Conservation (phyloP, 192 early-diverging fungal species). For the Coemansia sp. region DNA sequence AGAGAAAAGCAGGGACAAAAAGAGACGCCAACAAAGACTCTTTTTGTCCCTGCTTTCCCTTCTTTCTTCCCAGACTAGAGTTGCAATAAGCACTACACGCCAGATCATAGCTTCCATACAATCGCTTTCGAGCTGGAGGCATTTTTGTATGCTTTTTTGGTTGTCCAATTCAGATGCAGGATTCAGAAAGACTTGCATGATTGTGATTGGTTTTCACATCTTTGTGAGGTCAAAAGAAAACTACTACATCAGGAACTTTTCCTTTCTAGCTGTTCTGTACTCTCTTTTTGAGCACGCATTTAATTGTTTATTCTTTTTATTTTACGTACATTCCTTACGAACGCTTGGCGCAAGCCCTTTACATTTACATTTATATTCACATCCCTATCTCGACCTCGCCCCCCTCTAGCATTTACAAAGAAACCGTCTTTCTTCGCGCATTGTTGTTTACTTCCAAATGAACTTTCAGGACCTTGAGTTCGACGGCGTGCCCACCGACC, state of each 20-base stretch:
- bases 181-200: not conserved
- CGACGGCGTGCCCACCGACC: constrained; percentile 46
- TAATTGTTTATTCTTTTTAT: not conserved
- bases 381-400: not conserved
- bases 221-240: not conserved
- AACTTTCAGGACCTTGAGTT: constrained; percentile 53
- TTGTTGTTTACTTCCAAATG: constrained; percentile 12
- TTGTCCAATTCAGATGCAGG: not conserved
- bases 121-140: too few species aligned
- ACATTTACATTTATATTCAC: too few species aligned
- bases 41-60: not conserved
- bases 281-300: not conserved
- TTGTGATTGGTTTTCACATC: too few species aligned
- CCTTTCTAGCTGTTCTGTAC: not conserved
- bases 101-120: too few species aligned
- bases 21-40: too few species aligned
- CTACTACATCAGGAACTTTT: not conserved
- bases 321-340: not conserved
- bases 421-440: not conserved
- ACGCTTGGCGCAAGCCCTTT: not conserved
- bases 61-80: not conserved
- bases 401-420: not conserved
- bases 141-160: not conserved
- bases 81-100: not conserved
- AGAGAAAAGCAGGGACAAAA: too few species aligned